Percentiles rank a stretch among this genome's conserved stretches.
These are phyloP conservation scores for Aspergillus hancockii DNA, from an alignment of 495 filamentous ascomycete genomes.

Conservation along the genomic window DNA sequence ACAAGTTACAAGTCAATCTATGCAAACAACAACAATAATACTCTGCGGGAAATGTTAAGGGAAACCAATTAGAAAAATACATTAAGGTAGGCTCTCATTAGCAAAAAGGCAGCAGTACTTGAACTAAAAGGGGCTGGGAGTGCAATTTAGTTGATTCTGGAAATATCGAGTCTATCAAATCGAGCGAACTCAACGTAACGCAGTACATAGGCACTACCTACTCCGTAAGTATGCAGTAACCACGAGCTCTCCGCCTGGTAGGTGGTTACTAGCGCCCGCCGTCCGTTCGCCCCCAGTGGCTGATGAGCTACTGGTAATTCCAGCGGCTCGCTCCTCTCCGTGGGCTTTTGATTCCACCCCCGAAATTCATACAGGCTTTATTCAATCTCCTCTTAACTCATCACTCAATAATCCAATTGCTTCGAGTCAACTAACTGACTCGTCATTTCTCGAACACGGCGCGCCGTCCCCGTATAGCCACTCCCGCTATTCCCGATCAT, in stretches of 20 bases:
- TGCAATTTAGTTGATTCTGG: neutral
- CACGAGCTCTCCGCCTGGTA: conserved; percentile 2
- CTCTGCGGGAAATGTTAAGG: neutral
- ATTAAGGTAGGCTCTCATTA: too few relatives aligned
- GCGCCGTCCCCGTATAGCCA: conserved; percentile 17
- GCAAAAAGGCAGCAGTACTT: neutral
- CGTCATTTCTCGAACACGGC: conserved; percentile 19
- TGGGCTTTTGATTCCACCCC: conserved; percentile 3
- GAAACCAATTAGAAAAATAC: neutral
- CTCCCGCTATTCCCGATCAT: conserved; percentile 34
- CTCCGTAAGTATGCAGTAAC: conserved; percentile 3
- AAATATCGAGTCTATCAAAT: neutral
- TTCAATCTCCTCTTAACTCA: neutral
- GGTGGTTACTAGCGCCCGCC: conserved; percentile 23
- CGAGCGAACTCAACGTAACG: neutral
- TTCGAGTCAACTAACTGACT: neutral
- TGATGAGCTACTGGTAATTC: conserved; percentile 30
- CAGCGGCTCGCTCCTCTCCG: neutral
- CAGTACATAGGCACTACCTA: conserved; percentile 2
- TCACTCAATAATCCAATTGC: neutral
- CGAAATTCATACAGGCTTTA: neutral
- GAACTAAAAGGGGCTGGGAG: neutral
- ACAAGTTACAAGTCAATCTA: conserved; percentile 2
- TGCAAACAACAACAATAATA: neutral
- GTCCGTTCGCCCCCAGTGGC: conserved; percentile 24